These are phyloP conservation scores for Lactifluus volemus DNA, from an alignment of 768 basidiomycete species.

Conservation along the genomic window DNA sequence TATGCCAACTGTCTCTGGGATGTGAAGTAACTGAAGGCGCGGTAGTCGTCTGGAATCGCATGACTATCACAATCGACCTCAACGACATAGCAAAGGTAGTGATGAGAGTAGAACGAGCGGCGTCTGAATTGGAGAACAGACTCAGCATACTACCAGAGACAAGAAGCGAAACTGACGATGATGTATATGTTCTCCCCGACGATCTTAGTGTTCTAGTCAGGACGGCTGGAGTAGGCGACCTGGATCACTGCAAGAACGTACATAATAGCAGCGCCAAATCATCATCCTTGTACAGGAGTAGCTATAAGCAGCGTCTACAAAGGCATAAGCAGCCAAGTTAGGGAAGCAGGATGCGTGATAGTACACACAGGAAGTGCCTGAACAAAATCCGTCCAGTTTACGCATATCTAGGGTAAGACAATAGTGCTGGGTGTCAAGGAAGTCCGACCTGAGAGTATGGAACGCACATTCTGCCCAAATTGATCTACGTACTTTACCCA, in stretches of 20 bases:
- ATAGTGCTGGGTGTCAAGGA: background rate
- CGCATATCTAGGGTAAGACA: background rate
- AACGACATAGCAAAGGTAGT: background rate
- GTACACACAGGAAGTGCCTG: conserved; percentile 1
- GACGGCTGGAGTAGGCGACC: background rate
- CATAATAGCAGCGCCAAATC: conserved; percentile 13
- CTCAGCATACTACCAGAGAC: background rate
- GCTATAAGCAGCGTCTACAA: background rate
- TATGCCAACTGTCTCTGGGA: background rate
- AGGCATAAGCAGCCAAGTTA: background rate
- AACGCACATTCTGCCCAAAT: background rate
- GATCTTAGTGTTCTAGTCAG: background rate
- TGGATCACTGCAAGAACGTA: background rate
- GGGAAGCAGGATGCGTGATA: background rate
- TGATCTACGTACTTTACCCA: background rate
- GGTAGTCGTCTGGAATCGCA: background rate
- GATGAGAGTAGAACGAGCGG: conserved; percentile 3
- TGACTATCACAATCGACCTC: background rate
- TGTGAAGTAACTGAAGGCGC: background rate
- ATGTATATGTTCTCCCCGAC: background rate
- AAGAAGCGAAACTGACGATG: background rate
- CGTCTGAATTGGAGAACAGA: background rate
- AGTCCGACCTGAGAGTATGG: background rate
- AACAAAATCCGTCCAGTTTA: background rate
- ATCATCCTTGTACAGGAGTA: conserved; percentile 4